phyloP scores from a whole-genome alignment of 768 basidiomycete species.

The Thelephora aurantiotincta region DNA sequence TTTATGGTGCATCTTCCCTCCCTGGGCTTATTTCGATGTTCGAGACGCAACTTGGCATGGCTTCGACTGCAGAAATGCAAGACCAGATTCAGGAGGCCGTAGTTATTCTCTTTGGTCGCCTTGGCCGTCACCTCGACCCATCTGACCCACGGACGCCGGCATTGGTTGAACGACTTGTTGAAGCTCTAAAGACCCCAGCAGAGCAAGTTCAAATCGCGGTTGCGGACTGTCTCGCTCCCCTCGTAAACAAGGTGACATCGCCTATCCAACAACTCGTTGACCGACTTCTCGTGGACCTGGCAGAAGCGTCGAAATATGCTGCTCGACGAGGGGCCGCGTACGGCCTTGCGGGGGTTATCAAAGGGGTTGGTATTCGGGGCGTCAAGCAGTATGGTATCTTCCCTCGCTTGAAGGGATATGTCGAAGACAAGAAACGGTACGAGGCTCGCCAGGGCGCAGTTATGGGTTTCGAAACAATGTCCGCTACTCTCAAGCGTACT shows the following conservation, averaged over 20 bases:
- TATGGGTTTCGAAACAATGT: constrained; percentile 90
- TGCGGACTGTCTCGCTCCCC: constrained; percentile 84
- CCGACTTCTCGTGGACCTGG: constrained; percentile 60
- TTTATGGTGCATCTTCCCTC: constrained; percentile 61
- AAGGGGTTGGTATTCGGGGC: constrained; percentile 75
- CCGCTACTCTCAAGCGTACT: constrained; percentile 69
- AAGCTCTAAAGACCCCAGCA: constrained; percentile 84
- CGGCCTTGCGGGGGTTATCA: constrained; percentile 84
- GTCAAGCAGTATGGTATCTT: constrained; percentile 81
- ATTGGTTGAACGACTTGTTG: constrained; percentile 76
- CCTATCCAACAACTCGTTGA: constrained; percentile 56
- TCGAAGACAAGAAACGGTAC: constrained; percentile 81
- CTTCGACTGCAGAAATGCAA: constrained; percentile 49
- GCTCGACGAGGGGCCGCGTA: constrained; percentile 95
- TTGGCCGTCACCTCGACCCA: constrained; percentile 75
- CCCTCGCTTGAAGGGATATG: constrained; percentile 50
- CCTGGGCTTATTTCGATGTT: constrained; percentile 69
- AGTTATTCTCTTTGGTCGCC: constrained; percentile 86
- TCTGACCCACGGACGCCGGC: constrained; percentile 64
- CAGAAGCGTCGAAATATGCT: constrained; percentile 76
- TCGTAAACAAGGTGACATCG: constrained; percentile 57
- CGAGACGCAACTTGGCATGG: constrained; percentile 49
- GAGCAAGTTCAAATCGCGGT: constrained; percentile 96
- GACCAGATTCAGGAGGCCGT: constrained; percentile 93
- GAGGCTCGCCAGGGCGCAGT: constrained; percentile 87